Evolutionary conservation across 164 flowering plant genomes (phyloP).

Genomic region (Hamamelis virginiana): DNA sequence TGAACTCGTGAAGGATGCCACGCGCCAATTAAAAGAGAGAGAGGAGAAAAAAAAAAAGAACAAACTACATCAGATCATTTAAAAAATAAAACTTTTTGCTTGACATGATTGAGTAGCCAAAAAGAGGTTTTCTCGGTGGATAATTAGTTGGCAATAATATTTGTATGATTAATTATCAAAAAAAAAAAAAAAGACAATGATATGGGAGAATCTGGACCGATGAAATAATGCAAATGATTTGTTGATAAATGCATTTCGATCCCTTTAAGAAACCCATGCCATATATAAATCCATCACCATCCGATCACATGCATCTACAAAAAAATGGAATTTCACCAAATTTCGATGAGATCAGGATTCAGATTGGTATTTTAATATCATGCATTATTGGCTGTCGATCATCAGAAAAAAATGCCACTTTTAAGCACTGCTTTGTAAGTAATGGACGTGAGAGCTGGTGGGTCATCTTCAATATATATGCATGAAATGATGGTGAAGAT

Average conservation of each 20-base stretch:
- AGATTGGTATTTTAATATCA: neutral
- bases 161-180: constrained; percentile 26
- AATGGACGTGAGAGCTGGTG: constrained; percentile 34
- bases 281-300: constrained; percentile 1
- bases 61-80: constrained; percentile 5
- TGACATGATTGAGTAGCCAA: constrained; percentile 36
- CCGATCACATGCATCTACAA: constrained; percentile 7
- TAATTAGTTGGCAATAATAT: constrained; percentile 37
- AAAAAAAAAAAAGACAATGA: neutral
- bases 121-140: constrained; percentile 27
- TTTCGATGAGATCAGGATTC: constrained; percentile 11
- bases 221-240: constrained; percentile 28
- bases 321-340: constrained; percentile 12
- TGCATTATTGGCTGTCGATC: constrained; percentile 27
- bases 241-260: constrained; percentile 16
- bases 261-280: too few relatives aligned
- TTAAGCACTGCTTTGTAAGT: constrained; percentile 23
- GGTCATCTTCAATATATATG: constrained; percentile 35
- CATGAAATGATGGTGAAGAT: constrained; percentile 51
- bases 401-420: constrained; percentile 8
- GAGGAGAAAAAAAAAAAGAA: too few relatives aligned
- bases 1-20: too few relatives aligned
- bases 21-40: too few relatives aligned
- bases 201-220: constrained; percentile 19
- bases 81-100: constrained; percentile 29